These are phyloP conservation scores for Alnus glutinosa DNA, from an alignment of 306 rosid species.

Conservation along the genomic window DNA sequence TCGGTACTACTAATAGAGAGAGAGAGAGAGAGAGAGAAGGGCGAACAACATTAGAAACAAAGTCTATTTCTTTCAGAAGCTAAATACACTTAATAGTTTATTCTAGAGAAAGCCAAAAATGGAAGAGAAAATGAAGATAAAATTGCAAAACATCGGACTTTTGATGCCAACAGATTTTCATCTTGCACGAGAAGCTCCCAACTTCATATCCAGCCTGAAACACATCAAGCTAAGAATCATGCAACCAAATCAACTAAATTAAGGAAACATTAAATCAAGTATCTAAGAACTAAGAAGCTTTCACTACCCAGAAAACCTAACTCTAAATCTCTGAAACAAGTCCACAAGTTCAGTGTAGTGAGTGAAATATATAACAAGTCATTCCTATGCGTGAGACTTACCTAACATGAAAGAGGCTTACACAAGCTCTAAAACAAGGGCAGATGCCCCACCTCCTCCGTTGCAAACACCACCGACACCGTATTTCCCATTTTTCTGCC, in stretches of 20 bases:
- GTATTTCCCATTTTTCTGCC: constrained; percentile 80
- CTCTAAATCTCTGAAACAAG: background rate
- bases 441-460: constrained; percentile 99
- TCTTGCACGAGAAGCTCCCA: constrained; percentile 23
- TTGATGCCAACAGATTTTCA: constrained; percentile 21
- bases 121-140: constrained; percentile 1
- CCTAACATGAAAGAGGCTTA: constrained; percentile 33
- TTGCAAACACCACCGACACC: constrained; percentile 98
- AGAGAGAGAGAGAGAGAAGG: constrained; percentile 1
- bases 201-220: constrained; percentile 2
- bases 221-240: background rate
- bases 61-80: constrained; percentile 22
- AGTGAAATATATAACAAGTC: background rate
- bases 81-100: constrained; percentile 31
- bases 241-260: background rate
- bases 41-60: background rate
- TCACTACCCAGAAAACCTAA: background rate
- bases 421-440: constrained; percentile 87
- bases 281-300: background rate
- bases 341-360: background rate
- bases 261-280: background rate
- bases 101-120: constrained; percentile 22
- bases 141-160: constrained; percentile 29
- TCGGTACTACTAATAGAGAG: background rate
- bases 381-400: constrained; percentile 2